phyloP scores from a whole-genome alignment of 1,284 basidiomycete species.

The Malassezia dermatis region DNA sequence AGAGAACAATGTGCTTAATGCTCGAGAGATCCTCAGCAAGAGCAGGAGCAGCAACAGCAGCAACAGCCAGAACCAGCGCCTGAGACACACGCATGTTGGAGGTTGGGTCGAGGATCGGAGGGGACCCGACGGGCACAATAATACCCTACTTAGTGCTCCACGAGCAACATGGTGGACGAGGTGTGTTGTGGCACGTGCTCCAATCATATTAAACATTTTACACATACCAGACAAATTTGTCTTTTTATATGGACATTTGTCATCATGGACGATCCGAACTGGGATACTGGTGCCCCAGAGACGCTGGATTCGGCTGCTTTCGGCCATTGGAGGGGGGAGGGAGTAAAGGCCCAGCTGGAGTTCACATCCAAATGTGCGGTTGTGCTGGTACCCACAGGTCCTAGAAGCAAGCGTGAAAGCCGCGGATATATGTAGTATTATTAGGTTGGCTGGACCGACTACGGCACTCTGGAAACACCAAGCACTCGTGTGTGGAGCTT shows the following conservation, averaged over 20 bases:
- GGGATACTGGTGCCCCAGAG: constrained; percentile 52
- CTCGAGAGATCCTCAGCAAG: constrained; percentile 2
- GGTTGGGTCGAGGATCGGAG: background rate
- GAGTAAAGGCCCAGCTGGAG: constrained; percentile 15
- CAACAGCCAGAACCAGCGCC: background rate
- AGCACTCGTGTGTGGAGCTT: background rate
- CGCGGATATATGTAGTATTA: background rate
- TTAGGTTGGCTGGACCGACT: background rate
- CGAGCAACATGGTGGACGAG: background rate
- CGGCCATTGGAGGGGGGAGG: constrained; percentile 29
- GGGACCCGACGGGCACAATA: background rate
- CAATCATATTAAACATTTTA: background rate
- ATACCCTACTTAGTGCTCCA: background rate
- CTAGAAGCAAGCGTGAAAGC: background rate
- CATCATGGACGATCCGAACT: no score
- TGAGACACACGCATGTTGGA: background rate
- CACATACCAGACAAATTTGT: no score
- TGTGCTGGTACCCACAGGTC: background rate
- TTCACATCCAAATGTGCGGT: constrained; percentile 14
- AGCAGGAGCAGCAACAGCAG: background rate
- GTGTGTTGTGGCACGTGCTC: background rate
- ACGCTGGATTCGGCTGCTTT: constrained; percentile 53
- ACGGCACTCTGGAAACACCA: background rate
- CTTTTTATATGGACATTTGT: no score
- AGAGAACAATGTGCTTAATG: constrained; percentile 21